Percentiles rank a stretch among this genome's conserved stretches.
These are phyloP conservation scores for Chalaropsis thielavioides DNA, from an alignment of 2,329 filamentous ascomycete genomes.

Conservation along the genomic window DNA sequence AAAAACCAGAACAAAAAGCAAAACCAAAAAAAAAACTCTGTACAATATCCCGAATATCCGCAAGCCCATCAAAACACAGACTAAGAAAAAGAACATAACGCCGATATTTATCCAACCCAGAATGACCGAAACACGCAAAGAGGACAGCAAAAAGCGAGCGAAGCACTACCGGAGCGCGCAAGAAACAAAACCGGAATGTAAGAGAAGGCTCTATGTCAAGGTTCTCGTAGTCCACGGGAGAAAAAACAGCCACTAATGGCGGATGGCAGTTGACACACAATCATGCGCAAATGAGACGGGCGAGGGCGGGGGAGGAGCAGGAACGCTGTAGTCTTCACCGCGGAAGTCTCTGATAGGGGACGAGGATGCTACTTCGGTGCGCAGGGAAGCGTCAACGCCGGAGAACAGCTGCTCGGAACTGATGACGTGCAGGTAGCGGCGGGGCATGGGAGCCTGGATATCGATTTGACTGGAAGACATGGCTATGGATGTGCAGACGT, in stretches of 20 bases:
- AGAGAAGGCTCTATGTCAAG: background rate
- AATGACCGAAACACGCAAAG: background rate
- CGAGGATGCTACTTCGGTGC: conserved; percentile 29
- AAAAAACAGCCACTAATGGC: background rate
- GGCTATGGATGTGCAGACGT: background rate
- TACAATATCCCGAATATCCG: background rate
- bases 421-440: conserved; percentile 32
- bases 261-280: conserved; percentile 3
- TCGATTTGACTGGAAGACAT: conserved; percentile 9
- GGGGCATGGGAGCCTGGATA: conserved; percentile 35
- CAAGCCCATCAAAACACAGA: background rate
- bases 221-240: background rate
- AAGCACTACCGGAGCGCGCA: conserved; percentile 1
- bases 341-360: conserved; percentile 33
- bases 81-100: background rate
- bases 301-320: conserved; percentile 50
- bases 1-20: background rate
- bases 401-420: conserved; percentile 38
- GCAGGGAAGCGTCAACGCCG: conserved; percentile 38
- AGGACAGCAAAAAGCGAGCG: conserved; percentile 4
- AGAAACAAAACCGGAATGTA: background rate
- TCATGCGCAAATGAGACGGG: conserved; percentile 45
- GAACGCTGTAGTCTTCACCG: conserved; percentile 47
- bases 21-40: background rate
- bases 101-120: conserved; percentile 5